phyloP scores from a whole-genome alignment of 192 early-diverging fungal genomes.

The Podochytrium sp. region DNA sequence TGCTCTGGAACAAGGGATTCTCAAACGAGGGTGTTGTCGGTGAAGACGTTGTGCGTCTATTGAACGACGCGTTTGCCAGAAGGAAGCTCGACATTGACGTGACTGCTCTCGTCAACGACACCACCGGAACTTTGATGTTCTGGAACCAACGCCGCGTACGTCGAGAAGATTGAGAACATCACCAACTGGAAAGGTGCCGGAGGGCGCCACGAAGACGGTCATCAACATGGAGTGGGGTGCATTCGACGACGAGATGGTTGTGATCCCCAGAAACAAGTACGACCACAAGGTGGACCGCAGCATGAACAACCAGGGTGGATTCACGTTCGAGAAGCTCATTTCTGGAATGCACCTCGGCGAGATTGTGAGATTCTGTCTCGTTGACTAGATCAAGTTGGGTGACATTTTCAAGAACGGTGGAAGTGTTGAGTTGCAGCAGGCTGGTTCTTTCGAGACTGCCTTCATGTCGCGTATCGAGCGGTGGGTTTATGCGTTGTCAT shows the following conservation, averaged over 20 bases:
- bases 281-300: slow-evolving; percentile 80
- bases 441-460: slow-evolving; percentile 73
- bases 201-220: slow-evolving; percentile 69
- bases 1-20: slow-evolving; percentile 87
- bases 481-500: too few relatives aligned
- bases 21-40: slow-evolving; percentile 73
- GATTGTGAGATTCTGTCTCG: slow-evolving; percentile 74
- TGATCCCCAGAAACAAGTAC: slow-evolving; percentile 85
- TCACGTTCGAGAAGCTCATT: slow-evolving; percentile 95
- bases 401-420: slow-evolving; percentile 72
- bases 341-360: slow-evolving; percentile 95
- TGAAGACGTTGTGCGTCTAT: slow-evolving; percentile 81
- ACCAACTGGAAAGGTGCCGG: slow-evolving; percentile 72
- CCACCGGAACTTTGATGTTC: slow-evolving; percentile 91
- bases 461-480: slow-evolving; percentile 61
- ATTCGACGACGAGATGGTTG: slow-evolving; percentile 68
- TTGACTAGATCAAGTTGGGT: slow-evolving; percentile 81
- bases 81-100: slow-evolving; percentile 78
- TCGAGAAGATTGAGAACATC: slow-evolving; percentile 76
- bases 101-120: slow-evolving; percentile 92
- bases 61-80: slow-evolving; percentile 74
- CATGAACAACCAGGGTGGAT: slow-evolving; percentile 77
- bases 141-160: slow-evolving; percentile 93
- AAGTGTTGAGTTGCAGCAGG: slow-evolving; percentile 68
- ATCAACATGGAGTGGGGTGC: slow-evolving; percentile 97